Evolutionary conservation across 2,329 filamentous ascomycete species (phyloP).

Genomic region (Stachybotrys chlorohalonatus): DNA sequence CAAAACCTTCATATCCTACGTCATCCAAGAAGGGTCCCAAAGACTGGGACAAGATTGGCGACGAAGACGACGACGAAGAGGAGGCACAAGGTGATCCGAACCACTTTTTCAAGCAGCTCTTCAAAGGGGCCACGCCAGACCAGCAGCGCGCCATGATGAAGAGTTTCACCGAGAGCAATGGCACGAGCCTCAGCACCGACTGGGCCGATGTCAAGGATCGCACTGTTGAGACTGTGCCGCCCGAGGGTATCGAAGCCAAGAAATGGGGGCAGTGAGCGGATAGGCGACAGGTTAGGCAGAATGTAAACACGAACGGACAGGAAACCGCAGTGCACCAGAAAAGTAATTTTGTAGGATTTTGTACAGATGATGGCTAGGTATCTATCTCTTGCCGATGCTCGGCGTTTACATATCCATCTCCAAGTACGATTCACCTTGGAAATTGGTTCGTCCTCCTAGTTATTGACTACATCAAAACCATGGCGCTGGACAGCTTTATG

Average conservation of each 20-base stretch:
- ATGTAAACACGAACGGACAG: too few species aligned
- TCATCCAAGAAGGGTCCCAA: constrained; percentile 78
- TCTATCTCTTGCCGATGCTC: too few species aligned
- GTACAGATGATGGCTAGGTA: too few species aligned
- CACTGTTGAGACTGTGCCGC: constrained; percentile 63
- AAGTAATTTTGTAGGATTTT: too few species aligned
- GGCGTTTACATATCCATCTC: too few species aligned
- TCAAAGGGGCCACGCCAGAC: constrained; percentile 66
- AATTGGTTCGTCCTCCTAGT: too few species aligned
- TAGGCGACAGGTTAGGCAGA: too few species aligned
- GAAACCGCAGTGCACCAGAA: too few species aligned
- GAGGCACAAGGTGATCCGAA: constrained; percentile 52
- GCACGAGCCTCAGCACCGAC: constrained; percentile 84
- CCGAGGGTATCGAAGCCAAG: constrained; percentile 70
- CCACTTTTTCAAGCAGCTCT: constrained; percentile 84
- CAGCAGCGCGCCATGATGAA: constrained; percentile 95
- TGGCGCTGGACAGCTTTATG: too few species aligned
- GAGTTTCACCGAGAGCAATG: constrained; percentile 89
- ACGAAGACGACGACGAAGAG: constrained; percentile 45
- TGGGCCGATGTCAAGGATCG: constrained; percentile 73
- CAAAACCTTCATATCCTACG: constrained; percentile 57
- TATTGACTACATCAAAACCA: too few species aligned
- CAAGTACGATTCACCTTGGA: too few species aligned
- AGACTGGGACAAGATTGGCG: constrained; percentile 77
- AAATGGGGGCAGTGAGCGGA: constrained; percentile 40